Conservation (phyloP, 768 basidiomycete species). For the Mycena floridula region DNA sequence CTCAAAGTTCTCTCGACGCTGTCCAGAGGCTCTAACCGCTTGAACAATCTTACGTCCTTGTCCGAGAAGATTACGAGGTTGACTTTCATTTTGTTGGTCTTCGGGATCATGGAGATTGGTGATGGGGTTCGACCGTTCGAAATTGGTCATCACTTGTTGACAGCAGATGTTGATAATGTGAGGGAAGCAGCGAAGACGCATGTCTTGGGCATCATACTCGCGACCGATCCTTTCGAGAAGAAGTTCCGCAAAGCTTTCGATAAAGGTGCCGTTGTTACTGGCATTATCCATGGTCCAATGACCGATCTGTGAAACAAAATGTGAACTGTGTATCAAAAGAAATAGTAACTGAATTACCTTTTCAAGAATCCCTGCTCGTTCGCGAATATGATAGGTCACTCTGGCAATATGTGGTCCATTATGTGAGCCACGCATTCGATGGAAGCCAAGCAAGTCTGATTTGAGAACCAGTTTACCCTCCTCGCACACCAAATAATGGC, state of each 20-base stretch:
- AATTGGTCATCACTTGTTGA: conserved; percentile 7
- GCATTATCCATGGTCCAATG: neutral
- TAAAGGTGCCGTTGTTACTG: neutral
- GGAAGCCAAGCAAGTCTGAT: neutral
- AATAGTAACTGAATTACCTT: neutral
- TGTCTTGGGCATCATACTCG: conserved; percentile 5
- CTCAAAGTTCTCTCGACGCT: neutral
- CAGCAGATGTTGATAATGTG: conserved; percentile 15
- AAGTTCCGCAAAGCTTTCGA: neutral
- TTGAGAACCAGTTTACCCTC: neutral
- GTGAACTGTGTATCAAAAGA: neutral
- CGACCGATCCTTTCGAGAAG: neutral
- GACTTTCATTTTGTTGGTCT: neutral
- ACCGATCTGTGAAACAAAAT: neutral
- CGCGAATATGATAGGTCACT: neutral
- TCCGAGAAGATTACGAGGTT: no score
- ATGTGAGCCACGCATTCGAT: neutral
- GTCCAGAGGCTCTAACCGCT: neutral
- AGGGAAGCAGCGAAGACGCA: conserved; percentile 13
- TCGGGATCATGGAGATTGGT: neutral
- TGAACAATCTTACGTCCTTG: neutral
- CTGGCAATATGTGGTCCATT: neutral
- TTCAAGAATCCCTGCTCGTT: neutral
- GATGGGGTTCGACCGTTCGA: neutral
- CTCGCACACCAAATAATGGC: neutral